Evolutionary conservation across 2,329 filamentous ascomycete species (phyloP).

Genomic region (Epichloe scottii): DNA sequence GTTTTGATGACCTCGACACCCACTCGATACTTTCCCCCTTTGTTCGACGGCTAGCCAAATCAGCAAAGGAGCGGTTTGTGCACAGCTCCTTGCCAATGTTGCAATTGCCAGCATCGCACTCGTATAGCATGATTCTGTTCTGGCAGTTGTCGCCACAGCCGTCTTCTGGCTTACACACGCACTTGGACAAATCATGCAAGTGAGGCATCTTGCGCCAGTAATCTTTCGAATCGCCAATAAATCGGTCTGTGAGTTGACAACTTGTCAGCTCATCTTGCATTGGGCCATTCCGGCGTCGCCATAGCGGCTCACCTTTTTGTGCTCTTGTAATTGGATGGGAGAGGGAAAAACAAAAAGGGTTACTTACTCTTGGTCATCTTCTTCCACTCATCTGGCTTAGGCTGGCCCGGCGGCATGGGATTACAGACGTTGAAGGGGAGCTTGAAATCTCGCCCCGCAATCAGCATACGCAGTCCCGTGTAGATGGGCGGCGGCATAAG

Average conservation of each 20-base stretch:
- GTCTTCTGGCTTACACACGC: constrained; percentile 63
- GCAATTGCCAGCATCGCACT: constrained; percentile 87
- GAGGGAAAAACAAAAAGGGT: neutral
- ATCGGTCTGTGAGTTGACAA: constrained; percentile 51
- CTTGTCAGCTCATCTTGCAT: neutral
- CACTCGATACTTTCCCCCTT: constrained; percentile 77
- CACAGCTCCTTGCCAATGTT: constrained; percentile 62
- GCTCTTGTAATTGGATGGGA: neutral
- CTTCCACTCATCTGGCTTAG: constrained; percentile 86
- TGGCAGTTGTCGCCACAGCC: constrained; percentile 86
- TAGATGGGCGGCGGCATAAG: constrained; percentile 68
- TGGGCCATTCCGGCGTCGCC: neutral
- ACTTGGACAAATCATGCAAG: constrained; percentile 61
- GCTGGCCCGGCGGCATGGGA: constrained; percentile 71
- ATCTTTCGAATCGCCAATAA: constrained; percentile 70
- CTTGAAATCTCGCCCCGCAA: constrained; percentile 69
- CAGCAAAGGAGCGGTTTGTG: constrained; percentile 77
- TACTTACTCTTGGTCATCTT: constrained; percentile 74
- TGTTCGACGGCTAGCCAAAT: constrained; percentile 61
- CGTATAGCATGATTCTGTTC: constrained; percentile 94
- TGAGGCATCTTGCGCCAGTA: constrained; percentile 72
- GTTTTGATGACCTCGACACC: constrained; percentile 96
- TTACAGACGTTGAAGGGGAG: constrained; percentile 85
- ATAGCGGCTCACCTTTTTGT: neutral
- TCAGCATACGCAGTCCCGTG: constrained; percentile 56